Evolutionary conservation across 257 asterid species (phyloP).

Genomic region (Solanum etuberosum): DNA sequence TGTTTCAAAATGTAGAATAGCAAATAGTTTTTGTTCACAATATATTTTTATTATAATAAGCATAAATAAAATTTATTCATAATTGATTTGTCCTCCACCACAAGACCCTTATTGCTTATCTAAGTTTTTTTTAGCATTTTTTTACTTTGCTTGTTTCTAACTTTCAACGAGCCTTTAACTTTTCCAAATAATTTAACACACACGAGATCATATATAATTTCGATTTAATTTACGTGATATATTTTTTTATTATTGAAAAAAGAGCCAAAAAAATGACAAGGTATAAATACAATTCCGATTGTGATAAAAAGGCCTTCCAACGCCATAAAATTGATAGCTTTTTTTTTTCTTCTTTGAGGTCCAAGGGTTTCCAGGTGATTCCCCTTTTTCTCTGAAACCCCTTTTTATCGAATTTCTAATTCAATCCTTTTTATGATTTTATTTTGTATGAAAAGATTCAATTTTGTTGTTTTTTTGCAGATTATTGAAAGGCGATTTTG

Average conservation of each 20-base stretch:
- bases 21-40: no score
- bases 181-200: no score
- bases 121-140: no score
- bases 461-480: neutral
- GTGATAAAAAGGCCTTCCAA: neutral
- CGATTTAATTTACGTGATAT: neutral
- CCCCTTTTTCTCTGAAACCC: neutral
- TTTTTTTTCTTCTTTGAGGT: neutral
- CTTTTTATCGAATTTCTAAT: neutral
- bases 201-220: neutral
- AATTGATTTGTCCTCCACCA: no score
- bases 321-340: neutral
- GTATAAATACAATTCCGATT: neutral
- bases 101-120: no score
- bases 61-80: no score
- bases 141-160: no score
- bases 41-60: no score
- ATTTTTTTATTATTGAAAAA: neutral
- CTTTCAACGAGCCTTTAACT: no score
- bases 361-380: neutral
- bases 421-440: neutral
- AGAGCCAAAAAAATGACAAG: neutral
- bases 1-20: no score
- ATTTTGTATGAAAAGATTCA: neutral
- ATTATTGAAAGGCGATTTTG: neutral